These are phyloP conservation scores for Thecaphora frezii DNA, from an alignment of 1,284 basidiomycete species.

Conservation along the genomic window DNA sequence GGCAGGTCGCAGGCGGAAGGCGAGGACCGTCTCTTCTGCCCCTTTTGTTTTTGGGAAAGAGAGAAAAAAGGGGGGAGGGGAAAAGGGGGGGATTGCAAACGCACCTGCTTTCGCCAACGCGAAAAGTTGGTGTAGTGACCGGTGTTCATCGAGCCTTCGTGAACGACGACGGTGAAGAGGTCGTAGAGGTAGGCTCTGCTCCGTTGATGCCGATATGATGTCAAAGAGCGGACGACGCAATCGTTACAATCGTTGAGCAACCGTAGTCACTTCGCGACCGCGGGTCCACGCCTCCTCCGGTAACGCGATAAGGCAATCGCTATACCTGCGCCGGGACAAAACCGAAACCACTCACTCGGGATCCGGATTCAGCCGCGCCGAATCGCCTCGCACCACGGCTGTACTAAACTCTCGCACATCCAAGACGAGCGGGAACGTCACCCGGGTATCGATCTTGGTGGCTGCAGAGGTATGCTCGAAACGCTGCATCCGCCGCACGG, in stretches of 20 bases:
- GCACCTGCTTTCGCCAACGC: constrained; percentile 72
- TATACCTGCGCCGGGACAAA: too few relatives aligned
- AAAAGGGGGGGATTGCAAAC: too few relatives aligned
- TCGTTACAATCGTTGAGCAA: too few relatives aligned
- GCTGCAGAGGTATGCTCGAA: constrained; percentile 77
- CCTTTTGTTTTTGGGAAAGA: too few relatives aligned
- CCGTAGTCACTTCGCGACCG: too few relatives aligned
- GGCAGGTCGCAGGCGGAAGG: too few relatives aligned
- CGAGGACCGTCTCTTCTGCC: too few relatives aligned
- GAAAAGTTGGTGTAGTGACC: constrained; percentile 89
- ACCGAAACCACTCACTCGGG: constrained; percentile 32
- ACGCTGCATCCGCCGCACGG: constrained; percentile 69
- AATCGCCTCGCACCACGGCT: constrained; percentile 43
- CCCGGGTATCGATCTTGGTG: constrained; percentile 77
- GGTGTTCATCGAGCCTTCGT: constrained; percentile 85
- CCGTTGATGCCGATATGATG: too few relatives aligned
- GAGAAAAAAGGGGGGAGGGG: too few relatives aligned
- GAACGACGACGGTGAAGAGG: constrained; percentile 88
- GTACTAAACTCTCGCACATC: constrained; percentile 88
- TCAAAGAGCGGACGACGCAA: too few relatives aligned
- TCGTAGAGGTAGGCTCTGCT: constrained; percentile 72
- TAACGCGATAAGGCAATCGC: too few relatives aligned
- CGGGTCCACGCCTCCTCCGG: too few relatives aligned
- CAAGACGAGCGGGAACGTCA: constrained; percentile 78
- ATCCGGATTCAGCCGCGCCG: constrained; percentile 18